Base-by-base conservation (phyloP, 495 filamentous ascomycete species). In the Extremus antarcticus region DNA sequence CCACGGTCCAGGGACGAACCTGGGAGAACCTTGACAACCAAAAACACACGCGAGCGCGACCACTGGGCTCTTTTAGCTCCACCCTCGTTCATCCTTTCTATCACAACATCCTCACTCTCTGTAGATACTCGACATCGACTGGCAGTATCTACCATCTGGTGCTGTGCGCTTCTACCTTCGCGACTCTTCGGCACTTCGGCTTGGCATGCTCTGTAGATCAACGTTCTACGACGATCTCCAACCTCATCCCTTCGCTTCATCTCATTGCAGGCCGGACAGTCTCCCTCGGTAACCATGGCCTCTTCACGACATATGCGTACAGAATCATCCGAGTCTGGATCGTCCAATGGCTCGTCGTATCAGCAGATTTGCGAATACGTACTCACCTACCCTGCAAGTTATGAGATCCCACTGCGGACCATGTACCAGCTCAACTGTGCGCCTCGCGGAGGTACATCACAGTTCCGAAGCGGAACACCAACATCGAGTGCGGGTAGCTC, bases 401-500 rank as follows among this genome's bases (percentile, higher is more conserved):
- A 86, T 63, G 84, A 87, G 61, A 81, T 88, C 40, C 85, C 85
- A 16, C 73, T 88, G 20, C 78, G 84, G 50, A 85, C 80, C 54
- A 86, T 87, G 75, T 88, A 88, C 66, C 76, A 75, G 15, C 73
- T 88, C 66, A 88, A 88, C 62, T 83, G 76, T 56, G 73, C 78
- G 40, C 73, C 78, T 3, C 66, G 69, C 48, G 67, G 71, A 53
- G 63, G 76, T 67, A 68, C 71, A 47, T 54, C 63, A 20, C 35
- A 59, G 20, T 21, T 16, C 13, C 23, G 50, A 9, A 29, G 23
- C 23, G 48, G 55, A 16, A 54, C 61, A 2, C 58, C 69, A 2
- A 56, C 47, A 22, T 55, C 59, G 16, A 46, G 54, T 46, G 48
- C 55, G 43, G 47, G 41, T 38, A 66, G 57, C 67, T 72, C 51